Conservation (phyloP, 768 basidiomycete species). For the Kwoniella europaea region DNA sequence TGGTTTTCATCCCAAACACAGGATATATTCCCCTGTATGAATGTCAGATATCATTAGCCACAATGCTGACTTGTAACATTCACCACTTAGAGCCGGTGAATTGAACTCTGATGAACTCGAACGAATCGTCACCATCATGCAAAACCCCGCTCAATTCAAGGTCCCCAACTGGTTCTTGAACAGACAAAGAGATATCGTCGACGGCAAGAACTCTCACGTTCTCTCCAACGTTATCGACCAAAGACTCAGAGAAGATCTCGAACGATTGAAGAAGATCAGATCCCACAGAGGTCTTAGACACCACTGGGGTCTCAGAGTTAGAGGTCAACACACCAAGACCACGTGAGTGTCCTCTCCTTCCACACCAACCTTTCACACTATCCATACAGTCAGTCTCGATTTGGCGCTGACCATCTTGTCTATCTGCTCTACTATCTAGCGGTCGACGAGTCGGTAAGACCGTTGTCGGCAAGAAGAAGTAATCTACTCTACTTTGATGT, state of each 20-base stretch:
- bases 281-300: conserved; percentile 90
- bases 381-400: not conserved
- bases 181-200: conserved; percentile 96
- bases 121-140: conserved; percentile 98
- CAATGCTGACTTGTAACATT: too few relatives aligned
- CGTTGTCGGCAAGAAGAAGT: conserved; percentile 56
- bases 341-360: conserved; percentile 61
- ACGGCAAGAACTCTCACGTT: conserved; percentile 95
- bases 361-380: not conserved
- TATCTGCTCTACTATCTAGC: conserved; percentile 11
- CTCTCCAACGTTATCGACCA: conserved; percentile 96
- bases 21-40: too few relatives aligned
- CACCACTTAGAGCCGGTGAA: conserved; percentile 97
- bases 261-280: conserved; percentile 98
- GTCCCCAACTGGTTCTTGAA: conserved; percentile 99
- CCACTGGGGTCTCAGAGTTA: conserved; percentile 66
- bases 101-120: conserved; percentile 99
- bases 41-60: too few relatives aligned
- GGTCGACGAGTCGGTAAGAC: conserved; percentile 53
- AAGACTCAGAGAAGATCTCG: conserved; percentile 96
- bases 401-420: not conserved
- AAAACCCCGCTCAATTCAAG: conserved; percentile 99
- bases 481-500: conserved; percentile 23
- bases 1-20: too few relatives aligned
- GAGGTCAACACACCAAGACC: conserved; percentile 99